Evolutionary conservation across 169 alveolate species (phyloP), one percentile per base, ranked within the genome.

Genomic region (Eimeria acervulina): DNA sequence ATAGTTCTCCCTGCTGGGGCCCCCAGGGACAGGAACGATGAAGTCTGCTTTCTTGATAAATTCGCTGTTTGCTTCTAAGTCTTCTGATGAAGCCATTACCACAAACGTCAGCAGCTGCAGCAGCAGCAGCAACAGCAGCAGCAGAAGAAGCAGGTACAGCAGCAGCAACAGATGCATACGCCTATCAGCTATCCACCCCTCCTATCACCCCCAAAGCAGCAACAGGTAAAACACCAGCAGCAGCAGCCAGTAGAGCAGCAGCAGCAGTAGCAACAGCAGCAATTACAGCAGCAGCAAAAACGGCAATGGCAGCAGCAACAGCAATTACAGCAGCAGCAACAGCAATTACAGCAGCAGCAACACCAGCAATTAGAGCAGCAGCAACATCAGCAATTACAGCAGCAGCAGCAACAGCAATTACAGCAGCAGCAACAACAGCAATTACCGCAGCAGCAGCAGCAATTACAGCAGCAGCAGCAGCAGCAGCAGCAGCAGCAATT

Each of bases 61-160:
- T 93, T 97, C 98, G 23, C 97, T 95, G 90, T 97, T 97, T 47
- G 98, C 98, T 72, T 95, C 97, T 59, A 97, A 72, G 90, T 97
- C 98, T 38, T 97, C 98, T 0, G 98, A 98, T 1, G 98, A 97
- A 28, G 98, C 98, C 98, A 97, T 97, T 31, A 96, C 98, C 10
- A 97, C 98, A 63, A 97, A 97, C 85, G 97, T 97, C 80, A 97
- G 95, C 33, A 96, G 96, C 93, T 96, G 91, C 63, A 80, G 81
- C 74, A 31, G 7, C 10, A 51, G 8, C 47, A 72, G 83, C 83
- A 72, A 28, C 38, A 36, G 36, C 38, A 2, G 21, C 19, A 44
- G 33, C 90, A 33, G 88, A 12, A 36, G 15, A 5, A 12, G 59
- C 85, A 74, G 51, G 23, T 17, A 12, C 59, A 36, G 59, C 88